Percentiles rank a stretch among this genome's conserved stretches.
These are phyloP conservation scores for Canariomyces notabilis DNA, from an alignment of 2,329 filamentous ascomycete genomes.

Conservation along the genomic window DNA sequence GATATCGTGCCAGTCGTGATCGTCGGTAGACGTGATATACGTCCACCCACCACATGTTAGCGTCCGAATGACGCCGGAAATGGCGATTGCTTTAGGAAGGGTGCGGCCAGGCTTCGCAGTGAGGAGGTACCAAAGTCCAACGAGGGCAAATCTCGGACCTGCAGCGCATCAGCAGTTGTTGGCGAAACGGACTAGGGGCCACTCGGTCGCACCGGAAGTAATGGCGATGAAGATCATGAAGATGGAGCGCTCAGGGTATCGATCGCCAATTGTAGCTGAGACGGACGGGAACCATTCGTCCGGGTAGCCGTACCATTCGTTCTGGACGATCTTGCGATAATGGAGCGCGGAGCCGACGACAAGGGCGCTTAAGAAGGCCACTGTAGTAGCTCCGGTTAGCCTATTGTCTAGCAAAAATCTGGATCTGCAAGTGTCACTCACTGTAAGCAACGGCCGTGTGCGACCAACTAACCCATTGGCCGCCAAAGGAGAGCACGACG, in stretches of 20 bases:
- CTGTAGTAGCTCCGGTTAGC: slow-evolving; percentile 35
- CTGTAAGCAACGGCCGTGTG: slow-evolving; percentile 82
- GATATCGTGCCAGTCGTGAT: slow-evolving; percentile 98
- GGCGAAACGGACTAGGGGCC: not conserved
- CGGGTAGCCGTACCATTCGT: slow-evolving; percentile 91
- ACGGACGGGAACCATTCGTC: slow-evolving; percentile 97
- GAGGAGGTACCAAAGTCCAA: slow-evolving; percentile 87
- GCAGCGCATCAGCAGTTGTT: slow-evolving; percentile 8
- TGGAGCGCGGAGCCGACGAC: slow-evolving; percentile 76
- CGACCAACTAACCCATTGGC: slow-evolving; percentile 82
- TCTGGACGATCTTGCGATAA: slow-evolving; percentile 95
- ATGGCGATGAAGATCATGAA: slow-evolving; percentile 98
- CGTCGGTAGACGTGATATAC: slow-evolving; percentile 95
- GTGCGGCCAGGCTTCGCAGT: slow-evolving; percentile 69
- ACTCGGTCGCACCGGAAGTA: slow-evolving; percentile 64
- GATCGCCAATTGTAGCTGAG: slow-evolving; percentile 93
- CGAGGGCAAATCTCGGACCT: slow-evolving; percentile 87
- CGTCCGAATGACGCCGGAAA: slow-evolving; percentile 78
- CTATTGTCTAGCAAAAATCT: not conserved
- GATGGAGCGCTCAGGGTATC: slow-evolving; percentile 92
- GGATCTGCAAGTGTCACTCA: slow-evolving; percentile 36
- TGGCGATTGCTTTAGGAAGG: slow-evolving; percentile 76
- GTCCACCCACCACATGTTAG: slow-evolving; percentile 97
- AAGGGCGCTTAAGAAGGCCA: slow-evolving; percentile 81
- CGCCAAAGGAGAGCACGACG: slow-evolving; percentile 64